A percentile compares a stretch with the other conserved stretches of the same genome.
Evolutionary conservation across 1,284 basidiomycete species (phyloP).

Genomic region (Caloboletus firmus): DNA sequence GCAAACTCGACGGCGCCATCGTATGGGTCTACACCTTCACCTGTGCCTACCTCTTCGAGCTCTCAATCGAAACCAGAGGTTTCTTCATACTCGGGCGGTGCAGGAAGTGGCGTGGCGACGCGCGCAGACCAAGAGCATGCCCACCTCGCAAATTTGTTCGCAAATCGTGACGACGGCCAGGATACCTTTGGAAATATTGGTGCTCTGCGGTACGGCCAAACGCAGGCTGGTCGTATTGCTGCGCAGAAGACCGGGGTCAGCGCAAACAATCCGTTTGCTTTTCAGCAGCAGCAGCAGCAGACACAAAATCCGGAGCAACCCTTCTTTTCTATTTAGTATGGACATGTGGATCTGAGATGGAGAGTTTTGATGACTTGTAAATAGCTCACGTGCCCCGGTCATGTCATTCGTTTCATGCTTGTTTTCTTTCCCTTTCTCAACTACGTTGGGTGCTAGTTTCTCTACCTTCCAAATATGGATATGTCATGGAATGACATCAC

Average conservation of each 20-base stretch:
- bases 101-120: constrained; percentile 34
- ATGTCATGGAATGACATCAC: constrained; percentile 27
- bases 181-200: constrained; percentile 95
- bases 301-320: constrained; percentile 70
- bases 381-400: constrained; percentile 1
- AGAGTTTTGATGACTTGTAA: constrained; percentile 8
- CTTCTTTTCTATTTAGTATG: constrained; percentile 72
- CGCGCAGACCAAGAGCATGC: constrained; percentile 63
- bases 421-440: constrained; percentile 1
- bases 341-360: not conserved
- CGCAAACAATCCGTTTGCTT: constrained; percentile 75
- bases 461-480: constrained; percentile 20
- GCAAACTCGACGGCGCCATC: constrained; percentile 41
- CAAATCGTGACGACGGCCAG: constrained; percentile 83
- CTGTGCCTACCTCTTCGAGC: constrained; percentile 39
- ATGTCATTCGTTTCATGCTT: constrained; percentile 20
- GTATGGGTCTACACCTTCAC: constrained; percentile 39
- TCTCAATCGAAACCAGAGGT: constrained; percentile 30
- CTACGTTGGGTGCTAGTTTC: not conserved
- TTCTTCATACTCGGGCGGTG: constrained; percentile 19
- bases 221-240: constrained; percentile 57
- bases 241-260: constrained; percentile 58
- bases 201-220: constrained; percentile 70
- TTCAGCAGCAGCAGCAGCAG: constrained; percentile 58
- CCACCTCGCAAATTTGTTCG: constrained; percentile 77